These are phyloP conservation scores for Ceratobasidium sp. DNA, from an alignment of 1,284 basidiomycete species.

Conservation along the genomic window DNA sequence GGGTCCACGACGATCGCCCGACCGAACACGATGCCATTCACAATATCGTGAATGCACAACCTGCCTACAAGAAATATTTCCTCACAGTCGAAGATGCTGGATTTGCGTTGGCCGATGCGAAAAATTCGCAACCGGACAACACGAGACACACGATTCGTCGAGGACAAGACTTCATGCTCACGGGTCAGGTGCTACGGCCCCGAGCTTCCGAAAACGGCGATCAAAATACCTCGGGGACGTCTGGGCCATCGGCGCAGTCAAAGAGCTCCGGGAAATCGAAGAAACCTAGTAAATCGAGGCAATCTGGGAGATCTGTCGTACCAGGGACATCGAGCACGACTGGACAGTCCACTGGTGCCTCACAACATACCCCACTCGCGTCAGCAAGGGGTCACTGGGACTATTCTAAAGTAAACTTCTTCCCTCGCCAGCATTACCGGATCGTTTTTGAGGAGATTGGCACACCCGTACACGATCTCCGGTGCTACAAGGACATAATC, in stretches of 20 bases:
- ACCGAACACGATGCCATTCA: neutral
- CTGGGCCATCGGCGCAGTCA: too few species aligned
- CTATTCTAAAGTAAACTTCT: neutral
- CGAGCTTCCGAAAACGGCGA: neutral
- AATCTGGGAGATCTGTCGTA: too few species aligned
- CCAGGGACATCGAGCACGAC: neutral
- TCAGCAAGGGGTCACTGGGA: neutral
- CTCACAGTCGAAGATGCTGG: neutral
- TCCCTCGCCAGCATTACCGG: constrained; percentile 16
- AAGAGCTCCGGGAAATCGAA: too few species aligned
- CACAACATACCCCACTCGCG: neutral
- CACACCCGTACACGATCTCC: neutral
- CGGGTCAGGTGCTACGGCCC: neutral
- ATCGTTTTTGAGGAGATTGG: constrained; percentile 34
- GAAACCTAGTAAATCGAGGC: too few species aligned
- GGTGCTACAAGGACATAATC: neutral
- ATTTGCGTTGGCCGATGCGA: neutral
- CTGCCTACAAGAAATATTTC: neutral
- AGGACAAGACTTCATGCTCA: neutral
- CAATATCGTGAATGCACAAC: neutral
- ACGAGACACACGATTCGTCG: neutral
- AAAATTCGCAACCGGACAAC: neutral
- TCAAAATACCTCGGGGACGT: too few species aligned
- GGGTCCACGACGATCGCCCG: neutral
- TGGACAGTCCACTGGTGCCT: neutral